Evolutionary conservation across 2,329 filamentous ascomycete genomes (phyloP), one percentile per base, ranked within the genome.

Genomic region (Beauveria scarabaeidicola): DNA sequence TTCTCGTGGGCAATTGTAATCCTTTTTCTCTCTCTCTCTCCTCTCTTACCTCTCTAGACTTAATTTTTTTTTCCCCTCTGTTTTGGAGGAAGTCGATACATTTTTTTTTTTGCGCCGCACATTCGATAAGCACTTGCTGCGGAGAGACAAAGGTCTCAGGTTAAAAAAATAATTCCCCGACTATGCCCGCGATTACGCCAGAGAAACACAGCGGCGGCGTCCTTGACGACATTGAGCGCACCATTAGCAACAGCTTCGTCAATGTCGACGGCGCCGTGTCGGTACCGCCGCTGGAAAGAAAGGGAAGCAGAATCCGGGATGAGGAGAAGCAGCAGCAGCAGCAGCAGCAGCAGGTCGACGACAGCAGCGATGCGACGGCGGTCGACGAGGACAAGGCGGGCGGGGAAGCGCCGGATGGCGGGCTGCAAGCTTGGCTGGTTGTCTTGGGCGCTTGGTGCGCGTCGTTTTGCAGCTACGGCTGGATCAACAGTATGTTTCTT

Each of bases 401-500:
- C 38, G 38, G 47, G 13, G 38, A 40, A 6, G 56, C 56, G 40
- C 56, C 56, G n/a, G 58, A 60, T 21, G 58, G 58, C 44, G 58
- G 58, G 11, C 15, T 54, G 36, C 43, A 54, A 25, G 58, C 58
- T 7, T 73, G 71, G 72, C 62, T 69, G 2, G 65, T 70, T 2
- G 67, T 73, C 10, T 40, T 69, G 4, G 72, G 72, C 10, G 67
- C 64, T 0, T 73, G 69, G 69, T 72, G 70, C 61, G 65, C 65
- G 1, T 66, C 67, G 0, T 73, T 74, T 47, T 71, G 69, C 63
- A 68, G 64, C 46, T 72, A 70, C 43, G 71, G 72, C 27, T 71
- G 66, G 65, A 61, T 69, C 50, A 71, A 70, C 63, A 66, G 68
- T 68, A 64, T 15, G 67, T 64, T 19, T 32, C 21, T 38, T 25